These are phyloP conservation scores for Chlorella sp. DNA, from an alignment of 139 green algal genomes.

Conservation along the genomic window DNA sequence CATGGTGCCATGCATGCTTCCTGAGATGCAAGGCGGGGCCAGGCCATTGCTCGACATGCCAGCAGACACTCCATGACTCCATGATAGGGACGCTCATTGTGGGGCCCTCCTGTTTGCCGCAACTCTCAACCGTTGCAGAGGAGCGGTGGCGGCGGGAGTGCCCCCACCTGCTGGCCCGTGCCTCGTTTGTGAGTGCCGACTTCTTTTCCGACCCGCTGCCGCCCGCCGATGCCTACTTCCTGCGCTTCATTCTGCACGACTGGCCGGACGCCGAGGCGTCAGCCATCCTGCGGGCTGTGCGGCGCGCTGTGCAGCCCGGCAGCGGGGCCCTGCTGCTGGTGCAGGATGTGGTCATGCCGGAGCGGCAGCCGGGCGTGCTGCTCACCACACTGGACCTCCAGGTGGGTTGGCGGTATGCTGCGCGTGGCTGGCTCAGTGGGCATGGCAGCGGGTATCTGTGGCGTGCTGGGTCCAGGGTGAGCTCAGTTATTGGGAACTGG, in stretches of 20 bases:
- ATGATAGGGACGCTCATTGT: no score
- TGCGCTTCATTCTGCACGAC: conserved; percentile 13
- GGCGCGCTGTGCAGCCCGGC: background rate
- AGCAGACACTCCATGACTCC: no score
- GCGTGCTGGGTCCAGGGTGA: background rate
- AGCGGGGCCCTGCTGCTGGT: background rate
- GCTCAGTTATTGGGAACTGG: background rate
- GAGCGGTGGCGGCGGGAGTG: background rate
- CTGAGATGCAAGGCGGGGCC: no score
- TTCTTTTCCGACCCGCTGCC: conserved; percentile 3
- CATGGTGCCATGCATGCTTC: no score
- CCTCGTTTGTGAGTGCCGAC: background rate
- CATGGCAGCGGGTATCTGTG: background rate
- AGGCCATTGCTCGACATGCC: no score
- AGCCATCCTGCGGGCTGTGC: conserved; percentile 1
- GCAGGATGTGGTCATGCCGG: background rate
- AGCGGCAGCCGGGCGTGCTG: background rate
- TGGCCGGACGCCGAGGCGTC: background rate
- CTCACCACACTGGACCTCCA: background rate
- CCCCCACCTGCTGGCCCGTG: background rate
- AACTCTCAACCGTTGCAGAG: no score
- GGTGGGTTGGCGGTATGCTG: background rate
- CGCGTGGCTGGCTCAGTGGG: background rate
- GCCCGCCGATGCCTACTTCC: background rate
- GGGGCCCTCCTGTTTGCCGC: no score